Evolutionary conservation across 352 stramenopile genomes (phyloP).

Genomic region (Globisporangium middletonii): DNA sequence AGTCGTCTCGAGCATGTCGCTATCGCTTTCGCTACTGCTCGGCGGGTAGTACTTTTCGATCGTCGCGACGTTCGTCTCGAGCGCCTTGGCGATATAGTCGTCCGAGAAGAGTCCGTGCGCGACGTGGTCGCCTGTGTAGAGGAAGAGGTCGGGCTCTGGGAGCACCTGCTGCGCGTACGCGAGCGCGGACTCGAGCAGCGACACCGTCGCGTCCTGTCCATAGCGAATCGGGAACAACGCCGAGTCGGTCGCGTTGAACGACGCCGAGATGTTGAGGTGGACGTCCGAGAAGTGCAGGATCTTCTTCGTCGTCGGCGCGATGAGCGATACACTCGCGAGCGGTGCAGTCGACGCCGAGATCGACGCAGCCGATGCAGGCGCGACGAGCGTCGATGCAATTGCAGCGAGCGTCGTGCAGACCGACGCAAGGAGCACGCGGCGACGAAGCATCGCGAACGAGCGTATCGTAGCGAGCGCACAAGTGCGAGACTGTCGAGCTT

Average conservation of each 20-base stretch:
- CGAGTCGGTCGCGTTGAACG: constrained; percentile 28
- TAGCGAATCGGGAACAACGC: constrained; percentile 39
- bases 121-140: constrained; percentile 80
- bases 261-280: constrained; percentile 68
- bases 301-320: constrained; percentile 14
- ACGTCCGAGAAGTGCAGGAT: constrained; percentile 86
- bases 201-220: constrained; percentile 42
- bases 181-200: constrained; percentile 65
- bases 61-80: constrained; percentile 57
- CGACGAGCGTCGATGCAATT: not conserved
- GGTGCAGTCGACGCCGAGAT: not conserved
- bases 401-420: not conserved
- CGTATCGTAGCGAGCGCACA: too few species aligned
- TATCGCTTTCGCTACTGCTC: constrained; percentile 5
- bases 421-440: too few species aligned
- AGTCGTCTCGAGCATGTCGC: constrained; percentile 38
- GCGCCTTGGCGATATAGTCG: constrained; percentile 48
- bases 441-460: too few species aligned
- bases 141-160: constrained; percentile 52
- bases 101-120: constrained; percentile 58
- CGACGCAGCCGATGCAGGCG: not conserved
- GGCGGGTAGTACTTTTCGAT: constrained; percentile 69
- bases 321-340: too few species aligned
- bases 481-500: not conserved
- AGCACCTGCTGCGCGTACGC: constrained; percentile 51